phyloP scores from a whole-genome alignment of 495 filamentous ascomycete genomes.

The Lindgomyces ingoldianus region DNA sequence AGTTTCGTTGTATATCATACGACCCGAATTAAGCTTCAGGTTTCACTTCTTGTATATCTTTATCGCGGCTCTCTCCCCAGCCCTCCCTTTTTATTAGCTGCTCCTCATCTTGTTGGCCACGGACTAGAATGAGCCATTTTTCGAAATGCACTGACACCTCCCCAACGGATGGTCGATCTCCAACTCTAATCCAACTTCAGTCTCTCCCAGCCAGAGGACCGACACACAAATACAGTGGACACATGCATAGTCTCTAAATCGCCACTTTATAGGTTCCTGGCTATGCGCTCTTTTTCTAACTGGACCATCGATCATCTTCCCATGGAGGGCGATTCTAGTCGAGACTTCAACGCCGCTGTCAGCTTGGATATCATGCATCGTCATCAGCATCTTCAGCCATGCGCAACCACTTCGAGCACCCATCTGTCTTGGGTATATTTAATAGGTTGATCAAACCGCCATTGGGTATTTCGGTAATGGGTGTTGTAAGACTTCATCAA shows the following conservation, averaged over 20 bases:
- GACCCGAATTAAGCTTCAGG: too few species aligned
- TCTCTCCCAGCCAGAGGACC: background rate
- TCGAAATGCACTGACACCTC: background rate
- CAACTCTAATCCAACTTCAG: constrained; percentile 13
- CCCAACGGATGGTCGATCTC: background rate
- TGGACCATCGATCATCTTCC: background rate
- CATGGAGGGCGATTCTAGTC: background rate
- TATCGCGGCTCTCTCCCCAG: background rate
- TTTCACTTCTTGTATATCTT: background rate
- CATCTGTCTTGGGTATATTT: background rate
- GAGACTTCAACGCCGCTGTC: background rate
- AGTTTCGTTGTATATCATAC: too few species aligned
- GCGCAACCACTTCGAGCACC: background rate
- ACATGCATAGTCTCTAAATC: background rate
- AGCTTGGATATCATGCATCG: background rate
- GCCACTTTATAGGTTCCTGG: too few species aligned
- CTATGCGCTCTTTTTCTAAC: too few species aligned
- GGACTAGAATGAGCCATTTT: background rate
- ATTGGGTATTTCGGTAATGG: background rate
- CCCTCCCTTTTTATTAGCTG: background rate
- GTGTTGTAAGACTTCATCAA: too few species aligned
- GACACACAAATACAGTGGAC: background rate
- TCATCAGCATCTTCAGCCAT: background rate
- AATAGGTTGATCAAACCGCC: background rate
- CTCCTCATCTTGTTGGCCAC: background rate